Conservation (phyloP, 2,329 filamentous ascomycete genomes). For the Cladosporium sp. region DNA sequence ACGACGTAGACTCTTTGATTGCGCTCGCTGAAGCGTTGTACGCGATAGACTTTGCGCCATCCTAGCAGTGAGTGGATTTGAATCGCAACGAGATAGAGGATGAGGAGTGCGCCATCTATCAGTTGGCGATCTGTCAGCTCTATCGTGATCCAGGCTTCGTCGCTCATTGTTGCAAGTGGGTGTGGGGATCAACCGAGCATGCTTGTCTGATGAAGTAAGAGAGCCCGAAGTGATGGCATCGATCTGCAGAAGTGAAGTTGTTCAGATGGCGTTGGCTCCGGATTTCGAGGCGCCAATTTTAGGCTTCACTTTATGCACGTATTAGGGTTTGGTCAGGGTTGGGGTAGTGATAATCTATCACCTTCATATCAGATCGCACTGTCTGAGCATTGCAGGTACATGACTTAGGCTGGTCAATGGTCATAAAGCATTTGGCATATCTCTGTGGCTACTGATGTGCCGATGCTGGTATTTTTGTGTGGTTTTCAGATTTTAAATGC, state of each 20-base stretch:
- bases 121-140: slow-evolving; percentile 13
- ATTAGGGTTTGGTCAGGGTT: neutral
- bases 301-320: neutral
- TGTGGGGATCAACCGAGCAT: neutral
- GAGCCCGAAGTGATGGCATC: neutral
- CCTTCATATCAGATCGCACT: neutral
- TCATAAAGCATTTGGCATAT: neutral
- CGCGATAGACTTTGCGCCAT: slow-evolving; percentile 16
- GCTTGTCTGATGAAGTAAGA: neutral
- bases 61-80: slow-evolving; percentile 14
- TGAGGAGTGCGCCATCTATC: slow-evolving; percentile 11
- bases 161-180: slow-evolving; percentile 2
- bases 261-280: slow-evolving; percentile 2
- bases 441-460: neutral
- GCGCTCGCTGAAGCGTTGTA: slow-evolving; percentile 20
- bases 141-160: slow-evolving; percentile 10
- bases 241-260: neutral
- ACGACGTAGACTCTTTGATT: slow-evolving; percentile 19
- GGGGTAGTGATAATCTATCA: neutral
- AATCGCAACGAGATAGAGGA: slow-evolving; percentile 13
- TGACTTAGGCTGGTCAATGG: neutral
- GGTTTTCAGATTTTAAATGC: neutral
- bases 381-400: neutral
- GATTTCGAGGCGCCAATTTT: slow-evolving; percentile 2
- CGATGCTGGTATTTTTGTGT: neutral